Evolutionary conservation across 371 early-diverging fungal genomes (phyloP).

Genomic region (Nematocida ausubeli): DNA sequence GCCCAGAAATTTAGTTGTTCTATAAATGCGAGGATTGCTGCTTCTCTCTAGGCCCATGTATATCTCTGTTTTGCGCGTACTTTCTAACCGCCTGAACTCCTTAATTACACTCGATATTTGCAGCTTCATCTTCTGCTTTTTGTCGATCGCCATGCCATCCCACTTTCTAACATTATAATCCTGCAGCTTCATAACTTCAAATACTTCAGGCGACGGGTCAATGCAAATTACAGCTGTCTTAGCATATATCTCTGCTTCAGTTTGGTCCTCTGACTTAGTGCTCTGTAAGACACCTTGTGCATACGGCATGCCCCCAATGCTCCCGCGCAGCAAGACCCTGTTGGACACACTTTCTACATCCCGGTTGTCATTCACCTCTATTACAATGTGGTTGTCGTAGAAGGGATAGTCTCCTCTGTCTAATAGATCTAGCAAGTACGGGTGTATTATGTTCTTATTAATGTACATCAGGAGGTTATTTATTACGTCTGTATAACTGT

Average conservation of each 20-base stretch:
- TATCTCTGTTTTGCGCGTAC: constrained; percentile 21
- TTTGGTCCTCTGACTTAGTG: constrained; percentile 28
- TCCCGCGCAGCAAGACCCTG: constrained; percentile 31
- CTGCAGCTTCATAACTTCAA: constrained; percentile 42
- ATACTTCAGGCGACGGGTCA: constrained; percentile 46
- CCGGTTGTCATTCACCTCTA: constrained; percentile 42
- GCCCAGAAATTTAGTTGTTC: constrained; percentile 42
- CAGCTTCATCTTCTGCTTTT: constrained; percentile 27
- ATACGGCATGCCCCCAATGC: constrained; percentile 18
- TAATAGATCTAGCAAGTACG: constrained; percentile 47
- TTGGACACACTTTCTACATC: constrained; percentile 1
- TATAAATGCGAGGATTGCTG: constrained; percentile 17
- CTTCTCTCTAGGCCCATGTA: constrained; percentile 28
- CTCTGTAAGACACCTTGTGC: constrained; percentile 22
- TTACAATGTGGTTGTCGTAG: constrained; percentile 54
- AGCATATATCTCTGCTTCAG: constrained; percentile 10
- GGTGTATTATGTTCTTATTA: constrained; percentile 47
- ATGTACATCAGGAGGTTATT: constrained; percentile 25
- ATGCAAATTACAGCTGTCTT: constrained; percentile 39
- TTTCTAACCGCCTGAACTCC: constrained; percentile 36
- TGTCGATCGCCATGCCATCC: constrained; percentile 23
- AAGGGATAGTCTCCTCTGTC: constrained; percentile 57
- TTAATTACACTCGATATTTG: constrained; percentile 34
- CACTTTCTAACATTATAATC: constrained; percentile 44
- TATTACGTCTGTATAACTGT: constrained; percentile 45